phyloP scores from a whole-genome alignment of 1,284 basidiomycete genomes.

The Waitea zeae region DNA sequence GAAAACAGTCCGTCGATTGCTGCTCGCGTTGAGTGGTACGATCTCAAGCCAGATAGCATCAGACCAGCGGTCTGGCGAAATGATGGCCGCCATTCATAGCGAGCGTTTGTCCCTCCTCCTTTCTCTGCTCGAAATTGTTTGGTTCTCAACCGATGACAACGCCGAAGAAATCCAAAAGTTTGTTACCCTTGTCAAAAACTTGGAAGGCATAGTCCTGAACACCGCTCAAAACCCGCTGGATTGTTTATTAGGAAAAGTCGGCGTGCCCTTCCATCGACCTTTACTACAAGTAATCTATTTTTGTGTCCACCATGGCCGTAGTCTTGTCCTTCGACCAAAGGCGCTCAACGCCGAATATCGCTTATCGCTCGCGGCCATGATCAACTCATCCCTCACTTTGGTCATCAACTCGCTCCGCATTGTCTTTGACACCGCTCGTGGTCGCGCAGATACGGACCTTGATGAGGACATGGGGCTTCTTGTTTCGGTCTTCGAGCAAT shows the following conservation, averaged over 20 bases:
- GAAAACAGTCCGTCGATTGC: slow-evolving; percentile 27
- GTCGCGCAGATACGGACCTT: slow-evolving; percentile 38
- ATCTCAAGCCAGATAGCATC: slow-evolving; percentile 50
- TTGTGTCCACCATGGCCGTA: slow-evolving; percentile 45
- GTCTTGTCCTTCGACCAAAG: slow-evolving; percentile 28
- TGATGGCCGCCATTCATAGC: slow-evolving; percentile 73
- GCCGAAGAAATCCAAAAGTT: slow-evolving; percentile 40
- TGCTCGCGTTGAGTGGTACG: slow-evolving; percentile 42
- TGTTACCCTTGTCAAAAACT: slow-evolving; percentile 37
- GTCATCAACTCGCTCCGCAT: slow-evolving; percentile 56
- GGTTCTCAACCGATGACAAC: slow-evolving; percentile 52
- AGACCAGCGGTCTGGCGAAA: slow-evolving; percentile 64
- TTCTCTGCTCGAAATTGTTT: slow-evolving; percentile 59
- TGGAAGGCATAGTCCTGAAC: slow-evolving; percentile 55
- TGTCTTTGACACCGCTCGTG: slow-evolving; percentile 46
- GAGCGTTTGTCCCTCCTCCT: slow-evolving; percentile 62
- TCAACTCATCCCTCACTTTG: slow-evolving; percentile 47
- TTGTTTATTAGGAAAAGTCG: slow-evolving; percentile 52
- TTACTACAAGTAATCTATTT: slow-evolving; percentile 72
- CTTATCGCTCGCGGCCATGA: slow-evolving; percentile 31
- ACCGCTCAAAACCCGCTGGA: slow-evolving; percentile 58
- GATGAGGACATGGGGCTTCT: slow-evolving; percentile 71
- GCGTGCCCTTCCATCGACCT: slow-evolving; percentile 63
- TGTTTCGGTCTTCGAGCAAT: slow-evolving; percentile 69
- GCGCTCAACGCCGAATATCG: slow-evolving; percentile 42